Conservation (phyloP, 371 early-diverging fungal genomes). For the Mortierella sp. region DNA sequence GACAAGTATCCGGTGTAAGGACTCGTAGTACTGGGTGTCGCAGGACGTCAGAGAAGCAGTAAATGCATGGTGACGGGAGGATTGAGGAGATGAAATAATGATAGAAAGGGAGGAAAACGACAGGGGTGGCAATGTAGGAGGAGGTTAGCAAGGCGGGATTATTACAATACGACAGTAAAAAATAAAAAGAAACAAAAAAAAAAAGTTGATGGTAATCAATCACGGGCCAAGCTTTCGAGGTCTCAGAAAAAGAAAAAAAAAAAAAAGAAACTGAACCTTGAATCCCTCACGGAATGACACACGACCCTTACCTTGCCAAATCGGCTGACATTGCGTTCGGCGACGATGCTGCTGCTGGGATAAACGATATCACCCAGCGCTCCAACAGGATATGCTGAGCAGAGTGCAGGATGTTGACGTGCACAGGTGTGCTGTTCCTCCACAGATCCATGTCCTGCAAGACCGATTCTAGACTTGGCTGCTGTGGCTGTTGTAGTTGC, state of each 20-base stretch:
- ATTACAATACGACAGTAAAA: neutral
- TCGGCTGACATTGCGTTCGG: constrained; percentile 15
- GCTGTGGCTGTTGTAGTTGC: constrained; percentile 15
- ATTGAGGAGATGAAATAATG: neutral
- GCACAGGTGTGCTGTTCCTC: constrained; percentile 48
- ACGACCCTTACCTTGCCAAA: constrained; percentile 29
- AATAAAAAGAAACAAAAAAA: neutral
- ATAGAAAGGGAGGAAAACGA: neutral
- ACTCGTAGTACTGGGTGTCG: constrained; percentile 26
- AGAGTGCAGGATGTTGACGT: constrained; percentile 46
- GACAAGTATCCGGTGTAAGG: constrained; percentile 39
- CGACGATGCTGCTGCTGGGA: constrained; percentile 15
- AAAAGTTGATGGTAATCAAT: constrained; percentile 16
- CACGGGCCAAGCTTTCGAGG: constrained; percentile 9
- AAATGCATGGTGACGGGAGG: constrained; percentile 10
- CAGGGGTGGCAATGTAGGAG: neutral
- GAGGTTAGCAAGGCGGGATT: neutral
- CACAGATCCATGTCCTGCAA: constrained; percentile 49
- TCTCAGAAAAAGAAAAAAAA: constrained; percentile 11
- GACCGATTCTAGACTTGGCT: constrained; percentile 28
- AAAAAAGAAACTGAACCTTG: constrained; percentile 13
- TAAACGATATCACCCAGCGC: constrained; percentile 57
- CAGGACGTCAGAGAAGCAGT: constrained; percentile 14
- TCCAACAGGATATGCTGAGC: constrained; percentile 39
- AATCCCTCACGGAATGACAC: neutral